These are phyloP conservation scores for Pseudogymnoascus verrucosus DNA, from an alignment of 2,329 filamentous ascomycete species.

Conservation along the genomic window DNA sequence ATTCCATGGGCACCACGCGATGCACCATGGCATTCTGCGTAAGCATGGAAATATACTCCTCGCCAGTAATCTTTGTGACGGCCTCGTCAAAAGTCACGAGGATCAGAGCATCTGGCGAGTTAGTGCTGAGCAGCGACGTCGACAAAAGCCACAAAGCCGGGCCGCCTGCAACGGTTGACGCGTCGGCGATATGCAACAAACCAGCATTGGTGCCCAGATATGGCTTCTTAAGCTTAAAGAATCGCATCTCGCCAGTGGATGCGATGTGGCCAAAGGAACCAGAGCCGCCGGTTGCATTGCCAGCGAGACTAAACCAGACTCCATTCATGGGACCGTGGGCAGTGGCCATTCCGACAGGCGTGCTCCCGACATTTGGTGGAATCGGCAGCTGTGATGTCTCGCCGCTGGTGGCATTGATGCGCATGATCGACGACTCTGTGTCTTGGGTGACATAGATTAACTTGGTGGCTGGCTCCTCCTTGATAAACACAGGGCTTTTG, in stretches of 20 bases:
- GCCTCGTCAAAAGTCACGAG: conserved; percentile 7
- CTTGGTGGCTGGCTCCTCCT: conserved; percentile 8
- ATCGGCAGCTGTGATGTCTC: conserved; percentile 7
- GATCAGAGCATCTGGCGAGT: conserved; percentile 7
- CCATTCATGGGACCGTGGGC: conserved; percentile 6
- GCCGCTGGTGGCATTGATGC: conserved; percentile 8
- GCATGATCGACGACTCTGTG: conserved; percentile 6
- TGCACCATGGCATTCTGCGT: conserved; percentile 10
- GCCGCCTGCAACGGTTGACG: conserved; percentile 4
- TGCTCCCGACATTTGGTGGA: background rate
- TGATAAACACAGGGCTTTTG: conserved; percentile 9
- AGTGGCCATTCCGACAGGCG: conserved; percentile 3
- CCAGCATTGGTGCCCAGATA: conserved; percentile 2
- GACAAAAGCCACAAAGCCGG: conserved; percentile 10
- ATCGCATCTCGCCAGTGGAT: conserved; percentile 8
- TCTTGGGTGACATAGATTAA: conserved; percentile 11
- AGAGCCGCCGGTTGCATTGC: conserved; percentile 5
- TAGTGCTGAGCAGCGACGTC: background rate
- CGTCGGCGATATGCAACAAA: conserved; percentile 9
- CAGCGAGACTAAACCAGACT: conserved; percentile 7
- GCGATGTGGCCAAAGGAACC: conserved; percentile 10
- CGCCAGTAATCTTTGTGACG: background rate
- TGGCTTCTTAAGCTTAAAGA: conserved; percentile 8
- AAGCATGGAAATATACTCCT: conserved; percentile 9
- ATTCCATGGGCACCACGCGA: conserved; percentile 1